Evolutionary conservation across 1,284 basidiomycete species (phyloP), one percentile per base, ranked within the genome.

Genomic region (Apiotrichum montevideense): DNA sequence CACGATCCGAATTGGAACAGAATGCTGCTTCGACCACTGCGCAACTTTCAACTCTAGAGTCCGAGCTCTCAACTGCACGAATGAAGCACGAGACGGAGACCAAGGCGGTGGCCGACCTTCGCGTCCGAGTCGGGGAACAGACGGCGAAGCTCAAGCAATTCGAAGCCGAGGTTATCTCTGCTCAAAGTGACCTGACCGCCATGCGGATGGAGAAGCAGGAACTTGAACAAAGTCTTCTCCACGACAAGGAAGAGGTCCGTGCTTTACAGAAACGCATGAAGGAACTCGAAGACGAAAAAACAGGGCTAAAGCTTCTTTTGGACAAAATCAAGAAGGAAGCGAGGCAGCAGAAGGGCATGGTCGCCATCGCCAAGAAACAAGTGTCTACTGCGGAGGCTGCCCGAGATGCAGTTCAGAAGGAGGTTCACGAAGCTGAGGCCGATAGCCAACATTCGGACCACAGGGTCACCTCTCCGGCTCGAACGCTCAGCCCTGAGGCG

Each of bases 331-430:
- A 86, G 79, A 97, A 93, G 77, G 93, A 98, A 51, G 90, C 89
- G 0, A 87, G 96, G 71, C 91, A 96, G 73, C 93, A 98, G 77
- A 96, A 93, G 75, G 96, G 95, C 11, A 80, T 96, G 56, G 81
- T 94, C 13, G 92, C 93, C 3, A 96, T 98, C 71, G 88, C 90
- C 8, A 88, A 87, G 79, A 98, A 98, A 77, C 96, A 98, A 78
- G 80, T 98, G 29, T 84, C 83, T 13, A 85, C 88, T 0, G 88
- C 90, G 51, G 94, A 98, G 75, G 79, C 81, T 0, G 88, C 92
- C 64, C 84, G 83, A 54, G 83, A 82, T 11, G 87, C 85, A 67
- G 80, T 81, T 2, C 84, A 87, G 64, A 83, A 84, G 68, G 91
- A 95, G 65, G 76, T 87, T 6, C 51, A 77, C 7, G 75, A 79